Base-by-base conservation (phyloP, 2,329 filamentous ascomycete genomes). In the Trichoderma semiorbis region DNA sequence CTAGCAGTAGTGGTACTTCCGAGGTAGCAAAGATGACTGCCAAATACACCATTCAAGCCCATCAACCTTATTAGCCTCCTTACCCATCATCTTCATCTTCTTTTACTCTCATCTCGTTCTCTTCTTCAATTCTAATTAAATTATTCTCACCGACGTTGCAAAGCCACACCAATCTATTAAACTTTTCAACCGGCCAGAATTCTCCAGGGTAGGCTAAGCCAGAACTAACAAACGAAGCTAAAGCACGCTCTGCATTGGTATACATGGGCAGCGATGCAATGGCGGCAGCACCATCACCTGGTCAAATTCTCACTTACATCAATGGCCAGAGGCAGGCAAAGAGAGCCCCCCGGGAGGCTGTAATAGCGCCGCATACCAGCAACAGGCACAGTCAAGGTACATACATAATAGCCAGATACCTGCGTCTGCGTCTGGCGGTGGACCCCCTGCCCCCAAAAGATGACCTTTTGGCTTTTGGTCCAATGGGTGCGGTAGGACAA, bases 401-500 rank as follows among this genome's bases (percentile, higher is more conserved):
- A n/a, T 43, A 18, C 39, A 43, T 36, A 16, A 10, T n/a, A 43
- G 39, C 43, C 26, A 65, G 8, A 47, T 47, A 5, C 7, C 55
- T 58, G 50, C 26, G 64, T 55, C 21, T 32, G 39, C 55, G 14
- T 43, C 36, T 43, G 16, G 39, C 58, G 28, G 68, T 70, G 58
- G 58, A 26, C 8, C 60, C 60, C 24, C 10, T 69, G 39, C 67
- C 11, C 66, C 62, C 24, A 50, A 32, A 39, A n/a, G 39, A 62
- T 43, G 57, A 53, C 47, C 11, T 43, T 60, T 55, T 58, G 16
- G 53, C 18, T 14, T 50, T 60, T 39, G 53, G 43, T 69, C 70
- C 70, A 72, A 72, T 72, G 26, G 47, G 66, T 68, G 65, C 43
- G 47, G 39, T 47, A n/a, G 55, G 65, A 69, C 57, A 53, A 53